Percentiles rank a stretch among this genome's conserved stretches.
Evolutionary conservation across 139 green algal genomes (phyloP).

Genomic region (Chlorella sp.): DNA sequence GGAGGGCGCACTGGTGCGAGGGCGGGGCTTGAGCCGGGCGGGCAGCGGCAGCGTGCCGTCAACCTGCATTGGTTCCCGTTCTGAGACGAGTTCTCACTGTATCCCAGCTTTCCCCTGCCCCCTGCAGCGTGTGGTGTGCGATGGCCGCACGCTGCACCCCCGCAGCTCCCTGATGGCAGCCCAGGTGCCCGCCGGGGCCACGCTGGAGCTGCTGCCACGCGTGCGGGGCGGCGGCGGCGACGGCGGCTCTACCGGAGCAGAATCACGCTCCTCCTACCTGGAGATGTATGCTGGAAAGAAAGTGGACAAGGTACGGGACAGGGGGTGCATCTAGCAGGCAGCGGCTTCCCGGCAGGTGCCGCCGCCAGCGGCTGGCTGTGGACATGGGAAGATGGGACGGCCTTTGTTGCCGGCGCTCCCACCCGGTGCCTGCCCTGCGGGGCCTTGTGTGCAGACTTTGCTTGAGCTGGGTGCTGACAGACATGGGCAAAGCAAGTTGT

Average conservation of each 20-base stretch:
- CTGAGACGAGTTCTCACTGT: neutral
- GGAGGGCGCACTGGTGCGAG: neutral
- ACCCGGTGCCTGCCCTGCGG: no score
- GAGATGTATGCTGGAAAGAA: slow-evolving; percentile 91
- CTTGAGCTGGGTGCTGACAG: no score
- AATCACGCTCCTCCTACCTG: slow-evolving; percentile 85
- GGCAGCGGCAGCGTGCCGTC: neutral
- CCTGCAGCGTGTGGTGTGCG: slow-evolving; percentile 36
- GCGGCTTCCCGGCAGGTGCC: neutral
- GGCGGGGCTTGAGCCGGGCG: no score
- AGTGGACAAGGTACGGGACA: slow-evolving; percentile 66
- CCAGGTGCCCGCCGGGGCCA: slow-evolving; percentile 21
- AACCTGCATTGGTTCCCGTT: no score
- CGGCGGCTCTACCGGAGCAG: slow-evolving; percentile 89
- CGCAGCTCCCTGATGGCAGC: neutral
- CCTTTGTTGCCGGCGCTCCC: no score
- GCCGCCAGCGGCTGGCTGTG: neutral
- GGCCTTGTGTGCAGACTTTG: no score
- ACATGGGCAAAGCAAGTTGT: no score
- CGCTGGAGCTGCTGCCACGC: slow-evolving; percentile 50
- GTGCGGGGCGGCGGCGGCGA: slow-evolving; percentile 84
- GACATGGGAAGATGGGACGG: no score
- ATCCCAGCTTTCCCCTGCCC: neutral
- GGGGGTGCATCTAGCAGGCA: neutral
- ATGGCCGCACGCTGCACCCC: slow-evolving; percentile 24